Conservation (phyloP, 2,329 filamentous ascomycete genomes). For the Alternaria atra region DNA sequence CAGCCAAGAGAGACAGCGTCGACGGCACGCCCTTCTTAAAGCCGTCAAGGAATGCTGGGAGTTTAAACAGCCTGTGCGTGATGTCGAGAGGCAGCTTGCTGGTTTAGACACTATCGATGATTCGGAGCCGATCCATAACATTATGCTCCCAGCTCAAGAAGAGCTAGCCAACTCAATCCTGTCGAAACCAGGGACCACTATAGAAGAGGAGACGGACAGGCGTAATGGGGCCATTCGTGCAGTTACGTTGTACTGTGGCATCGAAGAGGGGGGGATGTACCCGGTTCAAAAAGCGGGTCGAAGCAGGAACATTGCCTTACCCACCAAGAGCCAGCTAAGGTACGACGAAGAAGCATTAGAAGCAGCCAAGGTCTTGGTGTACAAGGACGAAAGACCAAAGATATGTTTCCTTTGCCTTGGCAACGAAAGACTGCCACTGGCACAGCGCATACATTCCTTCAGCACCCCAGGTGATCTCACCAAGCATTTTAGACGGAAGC, state of each 20-base stretch:
- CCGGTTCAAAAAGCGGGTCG: neutral
- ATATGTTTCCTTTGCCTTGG: conserved; percentile 27
- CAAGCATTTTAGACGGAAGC: conserved; percentile 25
- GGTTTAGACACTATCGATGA: conserved; percentile 16
- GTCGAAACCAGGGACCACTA: neutral
- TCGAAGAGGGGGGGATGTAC: conserved; percentile 18
- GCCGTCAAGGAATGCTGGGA: conserved; percentile 9
- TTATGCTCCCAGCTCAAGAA: conserved; percentile 17
- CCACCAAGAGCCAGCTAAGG: conserved; percentile 15
- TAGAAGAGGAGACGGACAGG: conserved; percentile 12
- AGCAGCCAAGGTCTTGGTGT: conserved; percentile 19
- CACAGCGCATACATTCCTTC: conserved; percentile 17
- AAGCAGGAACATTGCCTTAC: conserved; percentile 2
- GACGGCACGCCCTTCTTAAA: conserved; percentile 3
- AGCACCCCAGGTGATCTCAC: conserved; percentile 20
- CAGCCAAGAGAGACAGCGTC: conserved; percentile 19
- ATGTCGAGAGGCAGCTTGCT: conserved; percentile 31
- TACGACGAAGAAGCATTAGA: conserved; percentile 20
- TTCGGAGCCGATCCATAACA: conserved; percentile 5
- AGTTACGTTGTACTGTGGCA: conserved; percentile 18
- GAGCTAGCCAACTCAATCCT: conserved; percentile 9
- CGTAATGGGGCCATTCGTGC: conserved; percentile 8
- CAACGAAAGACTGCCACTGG: conserved; percentile 12
- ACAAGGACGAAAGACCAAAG: conserved; percentile 22
- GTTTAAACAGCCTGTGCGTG: conserved; percentile 18